Base-by-base conservation (phyloP, 345 rosid species). In the Chamaenerion angustifolium region DNA sequence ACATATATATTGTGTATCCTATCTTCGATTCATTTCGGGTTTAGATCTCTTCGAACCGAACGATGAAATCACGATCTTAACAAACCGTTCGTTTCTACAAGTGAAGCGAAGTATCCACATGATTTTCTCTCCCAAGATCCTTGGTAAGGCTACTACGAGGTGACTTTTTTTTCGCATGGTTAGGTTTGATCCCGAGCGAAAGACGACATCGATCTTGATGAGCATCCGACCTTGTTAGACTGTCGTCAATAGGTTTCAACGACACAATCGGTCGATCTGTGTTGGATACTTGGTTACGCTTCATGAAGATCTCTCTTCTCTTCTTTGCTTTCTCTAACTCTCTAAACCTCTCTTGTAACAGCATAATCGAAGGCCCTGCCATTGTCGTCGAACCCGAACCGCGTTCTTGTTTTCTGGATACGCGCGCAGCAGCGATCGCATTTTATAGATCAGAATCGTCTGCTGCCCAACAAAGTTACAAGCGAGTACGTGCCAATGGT, bases 81-180 rank as follows among this genome's bases (percentile, higher is more conserved):
- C 17, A 44, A 16, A 53, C 63, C n/a, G n/a, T n/a, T n/a, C n/a
- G 73, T 49, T 49, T 12, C 43, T 50, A 50, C 54, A 83, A 80
- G 68, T 73, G 93, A 56, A 79, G 87, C 48, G 87, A 79, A 15
- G 93, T 83, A 65, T 83, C 93, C 18, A 83, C 79, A 60, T 77
- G 87, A 54, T 72, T 56, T 60, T 58, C 37, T 31, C 37, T 31
- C 37, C 37, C 10, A 31, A 7, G 1, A 31, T 31, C 37, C 37
- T 31, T 8, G 1, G 6, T 4, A 31, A 31, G 1, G 8, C 37
- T 31, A 31, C 37, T 31, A 31, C 37, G 8, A 31, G 37, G 8
- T 8, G 37, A 1, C 8, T 1, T 4, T 5, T 31, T 8, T 31
- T 31, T 31, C 37, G 37, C 10, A 31, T 31, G 37, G 37, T 31